Evolutionary conservation across 2,329 filamentous ascomycete genomes (phyloP), one percentile per base, ranked within the genome.

Genomic region (Fusarium compactum): DNA sequence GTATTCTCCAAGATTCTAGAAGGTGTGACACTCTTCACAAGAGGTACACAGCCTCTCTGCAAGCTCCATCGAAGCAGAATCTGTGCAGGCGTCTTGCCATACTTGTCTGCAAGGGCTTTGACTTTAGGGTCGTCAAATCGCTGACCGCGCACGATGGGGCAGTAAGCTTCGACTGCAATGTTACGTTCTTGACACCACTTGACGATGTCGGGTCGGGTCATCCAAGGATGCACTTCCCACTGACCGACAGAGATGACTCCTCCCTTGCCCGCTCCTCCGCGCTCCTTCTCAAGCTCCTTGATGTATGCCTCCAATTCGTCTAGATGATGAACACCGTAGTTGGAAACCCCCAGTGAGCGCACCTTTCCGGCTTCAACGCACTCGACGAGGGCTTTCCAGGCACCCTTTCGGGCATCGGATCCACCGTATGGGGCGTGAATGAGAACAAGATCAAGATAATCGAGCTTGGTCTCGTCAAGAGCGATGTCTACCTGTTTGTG

Each of bases 201-300:
- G 11, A 90, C 89, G 65, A 98, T 93, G 76, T 97, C 94, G 24
- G 85, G 82, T n/a, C 94, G 86, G 11, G 90, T 85, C 44, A 94
- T 88, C 94, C 94, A 98, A 1, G 95, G 95, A 80, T 98, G 95
- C 14, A 98, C 82, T 81, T 98, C 95, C 80, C 92, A 94, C 81
- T 97, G 95, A 43, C 93, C 94, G 40, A 97, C 92, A 65, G 90
- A 92, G 75, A 97, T 86, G 43, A 93, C 83, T 25, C 93, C 93
- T 46, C 88, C 90, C 71, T 89, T 90, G 12, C 90, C 90, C 61
- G 83, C 81, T 2, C 89, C 85, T 2, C 89, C 85, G 45, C 87
- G 85, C 78, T 89, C 87, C 20, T 78, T 76, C 74, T 92, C 90
- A 1, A 90, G 85, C 78, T 90, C 87, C 56, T 81, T 82, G 62